Evolutionary conservation across 164 flowering plant genomes (phyloP), one percentile per base, ranked within the genome.

Genomic region (Stephania cephalantha): DNA sequence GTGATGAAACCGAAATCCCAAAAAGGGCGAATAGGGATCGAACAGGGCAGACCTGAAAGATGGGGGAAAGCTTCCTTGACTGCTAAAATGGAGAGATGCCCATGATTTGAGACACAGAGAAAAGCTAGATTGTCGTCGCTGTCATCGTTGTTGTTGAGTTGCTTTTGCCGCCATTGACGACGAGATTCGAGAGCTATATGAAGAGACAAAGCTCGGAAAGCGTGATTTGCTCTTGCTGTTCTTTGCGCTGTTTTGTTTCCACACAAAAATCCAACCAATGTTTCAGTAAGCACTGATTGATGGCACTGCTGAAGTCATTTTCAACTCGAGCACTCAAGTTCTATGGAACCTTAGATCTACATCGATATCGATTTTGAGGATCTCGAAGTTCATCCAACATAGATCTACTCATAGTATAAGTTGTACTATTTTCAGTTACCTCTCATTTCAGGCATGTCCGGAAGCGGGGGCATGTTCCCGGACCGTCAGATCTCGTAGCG

Each of bases 21-120:
- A 18, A 64, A 50, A 50, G 15, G 55, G 61, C 65, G 46, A 46
- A 68, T 7, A 30, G 10, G 18, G 15, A 10, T 44, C 65, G 46
- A 46, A 68, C 15, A 30, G 10, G 18, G 18, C 65, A 12, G 17
- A 53, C 61, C 61, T 53, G 61, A 53, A 53, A 53, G 13, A 13
- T 11, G 61, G n/a, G n/a, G 6, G 11, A 63, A 25, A 70, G 42
- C 22, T 46, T 29, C 22, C 22, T 69, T 18, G 67, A 50, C 50
- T 50, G 67, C 66, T 52, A 58, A 65, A 15, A 58, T 6, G n/a
- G 7, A 58, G 64, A 58, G 64, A 58, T 5, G 5, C 1, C 22
- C 66, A 61, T n/a, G 25, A 61, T 61, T 61, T 61, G 63, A 68
- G 69, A 15, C 69, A 7, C 71, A 75, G 42, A 75, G 30, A 55